Base-by-base conservation (phyloP, 495 filamentous ascomycete species). In the Podospora bellae-mahoneyi region DNA sequence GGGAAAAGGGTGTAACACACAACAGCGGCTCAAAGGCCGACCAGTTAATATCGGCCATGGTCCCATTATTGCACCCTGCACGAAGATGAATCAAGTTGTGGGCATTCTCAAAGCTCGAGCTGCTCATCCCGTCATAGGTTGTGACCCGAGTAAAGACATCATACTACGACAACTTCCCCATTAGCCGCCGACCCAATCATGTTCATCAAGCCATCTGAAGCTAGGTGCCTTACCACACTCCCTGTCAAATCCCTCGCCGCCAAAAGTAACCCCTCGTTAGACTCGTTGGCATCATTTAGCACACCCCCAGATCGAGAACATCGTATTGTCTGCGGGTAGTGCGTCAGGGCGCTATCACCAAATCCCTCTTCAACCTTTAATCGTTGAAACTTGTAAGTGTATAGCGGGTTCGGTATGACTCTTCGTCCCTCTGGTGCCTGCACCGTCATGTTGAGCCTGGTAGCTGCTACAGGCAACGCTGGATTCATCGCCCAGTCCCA, bases 401-500 rank as follows among this genome's bases (percentile, higher is more conserved):
- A 78, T 2, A 81, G 71, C 27, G 79, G 77, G 53, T 80, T 81
- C 23, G 69, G 70, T 3, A 81, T 58, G 5, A 64, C 71, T 23
- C 68, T 53, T 4, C 58, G 18, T 0, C 79, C 79, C 7, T 39
- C 30, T 3, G 79, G 75, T 2, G 74, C 74, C 19, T 70, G 76
- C 9, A 82, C 71, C 1, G 74, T 80, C 65, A 80, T 66, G 53
- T 72, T 78, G 54, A 64, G 44, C 18, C 39, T 23, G n/a, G 66
- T 73, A 20, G 66, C 73, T 19, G 77, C 76, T 0, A 58, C 60
- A 13, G 80, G 80, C 7, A 82, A 68, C 6, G 26, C 65, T 1
- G 75, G 30, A 16, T 77, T 69, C 4, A 70, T 34, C 2, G 75
- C 78, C 79, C 81, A 82, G 71, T 81, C 80, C 78, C 81, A 83